Conservation (phyloP, 2,329 filamentous ascomycete species). For the Pleomassaria siparia region DNA sequence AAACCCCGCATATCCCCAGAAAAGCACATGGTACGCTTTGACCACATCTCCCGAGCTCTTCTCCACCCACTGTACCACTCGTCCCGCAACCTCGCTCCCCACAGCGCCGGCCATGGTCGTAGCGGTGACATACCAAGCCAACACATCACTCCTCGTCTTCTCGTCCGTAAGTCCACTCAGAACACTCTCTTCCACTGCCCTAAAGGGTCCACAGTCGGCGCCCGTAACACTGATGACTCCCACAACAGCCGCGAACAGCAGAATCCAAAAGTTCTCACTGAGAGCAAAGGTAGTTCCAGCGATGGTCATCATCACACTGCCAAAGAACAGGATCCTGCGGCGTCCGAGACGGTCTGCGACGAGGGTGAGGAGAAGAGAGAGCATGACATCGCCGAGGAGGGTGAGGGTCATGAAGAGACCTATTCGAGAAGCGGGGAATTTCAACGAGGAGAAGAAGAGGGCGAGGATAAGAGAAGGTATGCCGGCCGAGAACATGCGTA, state of each 20-base stretch:
- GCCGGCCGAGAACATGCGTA: slow-evolving; percentile 41
- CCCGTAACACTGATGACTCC: slow-evolving; percentile 43
- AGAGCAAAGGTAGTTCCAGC: slow-evolving; percentile 40
- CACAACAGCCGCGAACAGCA: slow-evolving; percentile 40
- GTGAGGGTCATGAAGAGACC: slow-evolving; percentile 46
- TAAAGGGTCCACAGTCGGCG: slow-evolving; percentile 38
- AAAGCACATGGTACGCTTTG: slow-evolving; percentile 44
- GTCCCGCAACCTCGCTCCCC: slow-evolving; percentile 41
- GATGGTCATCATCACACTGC: slow-evolving; percentile 40
- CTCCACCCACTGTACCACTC: slow-evolving; percentile 44
- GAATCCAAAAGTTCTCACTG: slow-evolving; percentile 40
- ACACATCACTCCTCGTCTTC: slow-evolving; percentile 39
- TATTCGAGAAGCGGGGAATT: slow-evolving; percentile 39
- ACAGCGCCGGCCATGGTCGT: slow-evolving; percentile 40
- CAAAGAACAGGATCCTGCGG: slow-evolving; percentile 37
- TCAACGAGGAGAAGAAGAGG: no score
- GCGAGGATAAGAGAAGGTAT: slow-evolving; percentile 40
- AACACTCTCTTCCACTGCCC: slow-evolving; percentile 40
- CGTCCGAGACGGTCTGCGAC: slow-evolving; percentile 42
- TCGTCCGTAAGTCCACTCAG: slow-evolving; percentile 40
- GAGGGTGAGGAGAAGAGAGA: slow-evolving; percentile 42
- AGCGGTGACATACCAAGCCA: slow-evolving; percentile 44
- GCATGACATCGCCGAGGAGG: slow-evolving; percentile 41
- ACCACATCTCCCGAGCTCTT: slow-evolving; percentile 35
- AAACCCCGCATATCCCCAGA: slow-evolving; percentile 47